Conservation (phyloP, 495 filamentous ascomycete genomes). For the Trichoderma asperelloides region DNA sequence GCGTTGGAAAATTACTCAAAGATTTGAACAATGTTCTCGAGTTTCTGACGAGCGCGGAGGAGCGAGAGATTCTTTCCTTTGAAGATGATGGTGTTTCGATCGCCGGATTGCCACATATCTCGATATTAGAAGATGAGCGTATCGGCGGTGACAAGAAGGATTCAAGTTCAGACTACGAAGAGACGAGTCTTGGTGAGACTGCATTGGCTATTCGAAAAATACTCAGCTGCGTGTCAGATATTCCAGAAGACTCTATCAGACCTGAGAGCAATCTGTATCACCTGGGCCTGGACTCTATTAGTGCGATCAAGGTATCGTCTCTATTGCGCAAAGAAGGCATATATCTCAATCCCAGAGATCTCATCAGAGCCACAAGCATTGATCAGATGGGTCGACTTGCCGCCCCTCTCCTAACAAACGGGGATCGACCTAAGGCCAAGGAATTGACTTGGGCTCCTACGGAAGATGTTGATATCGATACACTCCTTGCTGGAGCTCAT, state of each 20-base stretch:
- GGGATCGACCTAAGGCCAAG: not conserved
- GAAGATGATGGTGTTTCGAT: conserved; percentile 35
- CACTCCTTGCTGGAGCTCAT: conserved; percentile 19
- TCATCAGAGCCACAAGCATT: conserved; percentile 56
- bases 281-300: conserved; percentile 84
- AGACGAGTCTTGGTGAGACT: conserved; percentile 27
- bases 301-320: conserved; percentile 64
- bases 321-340: conserved; percentile 54
- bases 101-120: conserved; percentile 36
- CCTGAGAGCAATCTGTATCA: conserved; percentile 66
- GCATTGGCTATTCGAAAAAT: conserved; percentile 50
- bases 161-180: no score
- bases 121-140: not conserved
- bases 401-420: not conserved
- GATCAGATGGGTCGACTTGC: conserved; percentile 36
- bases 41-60: conserved; percentile 36
- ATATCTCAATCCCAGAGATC: conserved; percentile 51
- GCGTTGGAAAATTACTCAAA: conserved; percentile 37
- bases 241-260: conserved; percentile 51
- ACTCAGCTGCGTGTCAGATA: conserved; percentile 53
- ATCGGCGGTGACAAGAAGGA: no score
- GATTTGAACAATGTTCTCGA: conserved; percentile 46
- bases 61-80: conserved; percentile 45
- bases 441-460: conserved; percentile 17
- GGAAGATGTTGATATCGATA: conserved; percentile 21